Evolutionary conservation across 73 alveolate species (phyloP).

Genomic region (Symbiodinium natans): DNA sequence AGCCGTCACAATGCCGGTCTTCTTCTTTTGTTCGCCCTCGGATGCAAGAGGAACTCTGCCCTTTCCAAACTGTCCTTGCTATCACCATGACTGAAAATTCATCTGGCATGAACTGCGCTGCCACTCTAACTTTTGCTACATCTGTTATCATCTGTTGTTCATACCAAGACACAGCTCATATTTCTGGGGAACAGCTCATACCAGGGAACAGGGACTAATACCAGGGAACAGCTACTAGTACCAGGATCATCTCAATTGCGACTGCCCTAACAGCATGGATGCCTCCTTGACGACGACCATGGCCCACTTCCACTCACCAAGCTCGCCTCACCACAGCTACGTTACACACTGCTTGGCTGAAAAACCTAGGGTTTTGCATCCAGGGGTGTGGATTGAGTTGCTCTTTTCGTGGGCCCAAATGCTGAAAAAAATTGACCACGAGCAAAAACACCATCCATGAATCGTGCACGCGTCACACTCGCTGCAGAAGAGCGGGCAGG

Average conservation of each 20-base stretch:
- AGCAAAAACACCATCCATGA: background rate
- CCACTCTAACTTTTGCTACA: background rate
- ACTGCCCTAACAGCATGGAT: too few relatives aligned
- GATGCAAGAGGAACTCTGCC: background rate
- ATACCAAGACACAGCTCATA: too few relatives aligned
- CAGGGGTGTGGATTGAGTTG: background rate
- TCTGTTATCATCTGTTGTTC: too few relatives aligned
- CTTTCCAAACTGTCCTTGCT: background rate
- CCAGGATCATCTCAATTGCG: too few relatives aligned
- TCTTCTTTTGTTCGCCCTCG: slow-evolving; percentile 77
- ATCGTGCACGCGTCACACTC: background rate
- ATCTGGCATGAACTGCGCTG: background rate
- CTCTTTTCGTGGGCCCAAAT: background rate
- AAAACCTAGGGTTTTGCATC: background rate
- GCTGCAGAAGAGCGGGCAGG: background rate
- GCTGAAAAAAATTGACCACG: background rate
- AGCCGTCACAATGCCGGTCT: slow-evolving; percentile 77
- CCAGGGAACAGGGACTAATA: too few relatives aligned
- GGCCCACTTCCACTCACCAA: slow-evolving; percentile 92
- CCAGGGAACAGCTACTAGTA: too few relatives aligned
- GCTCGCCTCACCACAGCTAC: slow-evolving; percentile 19
- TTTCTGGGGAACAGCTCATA: too few relatives aligned
- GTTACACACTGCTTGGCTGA: background rate
- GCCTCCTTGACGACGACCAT: slow-evolving; percentile 90
- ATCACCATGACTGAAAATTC: background rate